A percentile compares a stretch with the other conserved stretches of the same genome.
phyloP scores from a whole-genome alignment of 192 early-diverging fungal genomes.

The Linnemannia hyalina region DNA sequence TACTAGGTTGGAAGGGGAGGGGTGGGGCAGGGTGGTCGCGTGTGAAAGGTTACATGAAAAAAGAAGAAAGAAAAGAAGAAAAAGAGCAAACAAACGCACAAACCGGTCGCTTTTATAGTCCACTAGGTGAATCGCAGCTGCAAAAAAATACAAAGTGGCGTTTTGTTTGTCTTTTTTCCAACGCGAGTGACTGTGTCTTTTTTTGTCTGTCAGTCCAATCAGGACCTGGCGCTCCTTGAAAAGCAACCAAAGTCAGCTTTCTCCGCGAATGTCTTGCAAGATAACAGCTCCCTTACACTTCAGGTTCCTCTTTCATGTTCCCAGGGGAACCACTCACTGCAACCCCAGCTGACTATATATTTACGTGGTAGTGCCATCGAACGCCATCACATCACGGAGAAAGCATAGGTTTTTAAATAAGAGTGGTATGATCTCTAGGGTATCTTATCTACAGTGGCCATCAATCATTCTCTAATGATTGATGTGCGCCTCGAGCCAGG shows the following conservation, averaged over 20 bases:
- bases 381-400: no score
- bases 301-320: not conserved
- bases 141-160: slow-evolving; percentile 16
- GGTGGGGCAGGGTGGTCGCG: slow-evolving; percentile 23
- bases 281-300: not conserved
- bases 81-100: slow-evolving; percentile 16
- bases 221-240: not conserved
- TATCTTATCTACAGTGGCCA: not conserved
- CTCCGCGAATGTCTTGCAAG: not conserved
- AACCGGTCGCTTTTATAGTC: slow-evolving; percentile 17
- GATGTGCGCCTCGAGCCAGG: slow-evolving; percentile 24
- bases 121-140: not conserved
- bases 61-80: slow-evolving; percentile 15
- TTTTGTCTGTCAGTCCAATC: not conserved
- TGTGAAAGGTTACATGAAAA: slow-evolving; percentile 34
- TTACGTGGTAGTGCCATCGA: no score
- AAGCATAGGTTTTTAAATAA: no score
- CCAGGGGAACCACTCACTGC: not conserved
- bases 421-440: no score
- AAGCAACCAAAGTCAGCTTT: not conserved
- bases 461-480: not conserved
- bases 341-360: not conserved
- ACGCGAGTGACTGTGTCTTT: not conserved
- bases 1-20: not conserved
- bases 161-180: slow-evolving; percentile 19